phyloP scores from a whole-genome alignment of 768 basidiomycete genomes.

The Auriscalpium microsporum region DNA sequence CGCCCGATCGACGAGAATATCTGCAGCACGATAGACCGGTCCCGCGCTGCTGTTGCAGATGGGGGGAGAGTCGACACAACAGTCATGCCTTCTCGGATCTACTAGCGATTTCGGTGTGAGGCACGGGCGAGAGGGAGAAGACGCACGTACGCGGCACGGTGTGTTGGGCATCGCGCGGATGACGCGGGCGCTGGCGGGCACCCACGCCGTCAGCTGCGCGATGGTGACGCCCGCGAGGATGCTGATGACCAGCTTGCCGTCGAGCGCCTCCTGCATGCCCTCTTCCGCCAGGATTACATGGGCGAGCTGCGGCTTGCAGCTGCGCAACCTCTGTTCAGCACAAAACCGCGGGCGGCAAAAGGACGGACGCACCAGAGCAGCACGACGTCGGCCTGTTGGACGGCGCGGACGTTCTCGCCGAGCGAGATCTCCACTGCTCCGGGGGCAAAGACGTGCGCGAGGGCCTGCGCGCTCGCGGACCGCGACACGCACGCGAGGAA shows the following conservation, averaged over 20 bases:
- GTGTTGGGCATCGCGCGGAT: conserved; percentile 99
- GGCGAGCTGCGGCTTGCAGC: conserved; percentile 92
- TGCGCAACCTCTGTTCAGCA: conserved; percentile 23
- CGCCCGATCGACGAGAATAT: conserved; percentile 97
- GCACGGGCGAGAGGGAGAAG: background rate
- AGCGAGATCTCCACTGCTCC: conserved; percentile 64
- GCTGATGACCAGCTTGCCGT: conserved; percentile 88
- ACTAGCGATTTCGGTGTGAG: background rate
- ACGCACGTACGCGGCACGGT: conserved; percentile 72
- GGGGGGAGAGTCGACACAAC: conserved; percentile 70
- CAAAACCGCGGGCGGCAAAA: background rate
- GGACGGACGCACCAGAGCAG: conserved; percentile 64
- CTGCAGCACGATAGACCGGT: conserved; percentile 70
- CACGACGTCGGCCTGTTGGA: conserved; percentile 70
- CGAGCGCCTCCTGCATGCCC: conserved; percentile 77
- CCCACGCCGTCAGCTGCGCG: conserved; percentile 66
- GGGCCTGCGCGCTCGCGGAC: conserved; percentile 60
- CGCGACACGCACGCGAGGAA: conserved; percentile 88
- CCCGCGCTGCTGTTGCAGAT: conserved; percentile 43
- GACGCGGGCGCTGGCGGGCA: conserved; percentile 68
- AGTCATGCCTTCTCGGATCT: conserved; percentile 99
- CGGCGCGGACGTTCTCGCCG: conserved; percentile 65
- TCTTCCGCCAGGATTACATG: conserved; percentile 58
- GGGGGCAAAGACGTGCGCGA: conserved; percentile 50
- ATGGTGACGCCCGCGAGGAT: conserved; percentile 97